phyloP scores from a whole-genome alignment of 345 rosid species.

The Diplotaxis tenuifolia region DNA sequence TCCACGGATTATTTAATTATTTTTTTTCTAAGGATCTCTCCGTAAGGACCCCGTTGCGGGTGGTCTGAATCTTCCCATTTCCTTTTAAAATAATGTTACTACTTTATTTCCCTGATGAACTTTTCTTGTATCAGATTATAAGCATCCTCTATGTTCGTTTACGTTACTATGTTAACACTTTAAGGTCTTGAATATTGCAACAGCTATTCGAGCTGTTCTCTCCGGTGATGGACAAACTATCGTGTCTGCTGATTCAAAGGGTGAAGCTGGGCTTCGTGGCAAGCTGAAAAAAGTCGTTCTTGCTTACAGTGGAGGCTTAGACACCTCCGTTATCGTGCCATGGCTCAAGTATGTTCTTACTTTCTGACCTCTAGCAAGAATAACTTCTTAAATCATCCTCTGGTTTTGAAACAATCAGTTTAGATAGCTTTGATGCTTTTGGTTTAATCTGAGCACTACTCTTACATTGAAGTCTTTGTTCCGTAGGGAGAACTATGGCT shows the following conservation, averaged over 20 bases:
- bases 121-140: background rate
- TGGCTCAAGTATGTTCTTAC: slow-evolving; percentile 68
- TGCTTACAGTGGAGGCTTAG: slow-evolving; percentile 95
- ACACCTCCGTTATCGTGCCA: slow-evolving; percentile 95
- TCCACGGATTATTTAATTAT: too few relatives aligned
- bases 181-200: background rate
- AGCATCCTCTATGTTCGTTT: background rate
- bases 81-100: background rate
- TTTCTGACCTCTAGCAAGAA: background rate
- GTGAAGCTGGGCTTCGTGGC: slow-evolving; percentile 68
- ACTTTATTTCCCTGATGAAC: background rate
- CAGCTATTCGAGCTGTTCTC: slow-evolving; percentile 63
- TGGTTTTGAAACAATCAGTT: background rate
- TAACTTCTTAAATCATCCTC: background rate
- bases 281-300: slow-evolving; percentile 86
- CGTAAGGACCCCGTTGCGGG: too few relatives aligned
- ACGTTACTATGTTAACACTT: background rate
- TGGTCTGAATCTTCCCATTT: background rate
- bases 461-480: background rate
- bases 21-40: too few relatives aligned
- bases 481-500: slow-evolving; percentile 86
- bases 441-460: background rate
- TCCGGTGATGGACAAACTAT: slow-evolving; percentile 42
- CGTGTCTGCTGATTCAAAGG: slow-evolving; percentile 33
- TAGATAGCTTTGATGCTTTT: background rate